A percentile compares a stretch with the other conserved stretches of the same genome.
phyloP scores from a whole-genome alignment of 306 rosid genomes.

The Lathyrus tuberosus region DNA sequence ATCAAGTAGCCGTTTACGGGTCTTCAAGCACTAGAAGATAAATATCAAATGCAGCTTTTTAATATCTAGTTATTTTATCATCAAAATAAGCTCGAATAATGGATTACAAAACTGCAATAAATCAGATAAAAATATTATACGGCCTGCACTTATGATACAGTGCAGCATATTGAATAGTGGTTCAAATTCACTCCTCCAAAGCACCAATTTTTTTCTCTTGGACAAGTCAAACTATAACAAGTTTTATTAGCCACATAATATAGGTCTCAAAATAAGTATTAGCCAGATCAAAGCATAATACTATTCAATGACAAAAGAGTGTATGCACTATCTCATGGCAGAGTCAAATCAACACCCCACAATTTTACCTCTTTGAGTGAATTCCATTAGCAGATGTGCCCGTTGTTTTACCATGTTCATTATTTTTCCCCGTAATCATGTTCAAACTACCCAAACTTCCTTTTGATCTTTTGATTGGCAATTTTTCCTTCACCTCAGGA shows the following conservation, averaged over 20 bases:
- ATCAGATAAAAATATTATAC: too few species aligned
- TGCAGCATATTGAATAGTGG: too few species aligned
- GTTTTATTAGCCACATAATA: neutral
- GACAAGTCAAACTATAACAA: neutral
- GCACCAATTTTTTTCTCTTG: neutral
- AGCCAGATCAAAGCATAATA: slow-evolving; percentile 10
- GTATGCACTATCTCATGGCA: neutral
- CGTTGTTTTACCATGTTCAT: slow-evolving; percentile 69
- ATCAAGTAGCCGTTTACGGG: slow-evolving; percentile 3
- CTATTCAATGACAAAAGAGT: neutral
- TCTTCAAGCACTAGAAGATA: too few species aligned
- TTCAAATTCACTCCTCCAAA: too few species aligned
- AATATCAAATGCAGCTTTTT: too few species aligned
- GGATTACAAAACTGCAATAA: too few species aligned
- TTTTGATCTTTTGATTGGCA: slow-evolving; percentile 94
- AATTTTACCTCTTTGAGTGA: slow-evolving; percentile 82
- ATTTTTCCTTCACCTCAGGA: slow-evolving; percentile 83
- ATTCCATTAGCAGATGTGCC: slow-evolving; percentile 81
- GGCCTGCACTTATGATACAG: too few species aligned
- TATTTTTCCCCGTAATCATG: slow-evolving; percentile 95
- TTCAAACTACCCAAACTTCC: slow-evolving; percentile 98
- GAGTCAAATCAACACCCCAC: slow-evolving; percentile 15
- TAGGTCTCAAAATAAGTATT: neutral
- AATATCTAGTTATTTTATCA: too few species aligned
- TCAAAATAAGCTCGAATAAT: too few species aligned